Evolutionary conservation across 2,329 filamentous ascomycete species (phyloP), one percentile per base, ranked within the genome.

Genomic region (Alternaria atra): DNA sequence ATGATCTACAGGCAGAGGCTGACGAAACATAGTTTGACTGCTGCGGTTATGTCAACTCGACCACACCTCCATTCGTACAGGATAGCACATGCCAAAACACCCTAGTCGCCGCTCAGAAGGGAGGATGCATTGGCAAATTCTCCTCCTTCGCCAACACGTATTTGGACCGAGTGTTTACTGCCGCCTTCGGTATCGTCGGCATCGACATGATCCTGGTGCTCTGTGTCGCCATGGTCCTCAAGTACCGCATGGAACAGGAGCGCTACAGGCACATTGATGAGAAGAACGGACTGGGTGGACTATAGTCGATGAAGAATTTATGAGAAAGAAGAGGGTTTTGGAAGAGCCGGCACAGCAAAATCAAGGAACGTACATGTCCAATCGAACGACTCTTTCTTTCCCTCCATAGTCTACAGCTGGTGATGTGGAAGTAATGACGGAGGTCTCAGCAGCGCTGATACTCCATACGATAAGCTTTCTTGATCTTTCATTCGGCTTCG

Each of bases 191-290:
- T 63, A 88, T 94, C 77, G 91, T 94, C 63, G 91, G 88, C 81
- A 76, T 69, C 79, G 89, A 93, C 73, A 85, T 85, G 42, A 73
- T 92, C 52, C 82, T 94, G 50, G 81, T 94, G 67, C 81, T 94
- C 57, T 86, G 87, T 67, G 88, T 90, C 12, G 89, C 90, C 30
- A 93, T 92, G 79, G 83, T 95, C 44, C 83, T 93, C 71, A 94
- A 93, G 84, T 89, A 93, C 71, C 88, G 91, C 74, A 91, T 90
- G 80, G 92, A 95, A 82, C 87, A 88, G 72, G 89, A 91, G 79
- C 85, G 92, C 61, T 95, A 93, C 81, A 87, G 88, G 60, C 85
- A 91, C 73, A 94, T 95, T 72, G 91, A 94, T 74, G 88, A 93
- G 84, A 95, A 95, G 87, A 86, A 77, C 51, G 77, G 73, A 13